Evolutionary conservation across 2,329 filamentous ascomycete genomes (phyloP), one percentile per base, ranked within the genome.

Genomic region (Corynespora cassiicola): DNA sequence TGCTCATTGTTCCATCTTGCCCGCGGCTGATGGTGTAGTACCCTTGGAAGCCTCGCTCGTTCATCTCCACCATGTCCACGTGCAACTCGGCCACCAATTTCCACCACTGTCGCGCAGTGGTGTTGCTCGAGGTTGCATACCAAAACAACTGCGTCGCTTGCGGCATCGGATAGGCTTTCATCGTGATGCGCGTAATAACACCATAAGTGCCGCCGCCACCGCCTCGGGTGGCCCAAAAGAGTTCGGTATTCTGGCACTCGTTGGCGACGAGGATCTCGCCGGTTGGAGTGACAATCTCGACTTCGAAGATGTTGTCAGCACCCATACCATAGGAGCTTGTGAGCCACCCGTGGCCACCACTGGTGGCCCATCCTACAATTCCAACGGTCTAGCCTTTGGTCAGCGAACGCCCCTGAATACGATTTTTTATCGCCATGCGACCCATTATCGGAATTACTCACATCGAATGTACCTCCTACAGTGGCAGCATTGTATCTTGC

Each of bases 201-300:
- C 68, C 68, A 16, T 66, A 70, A n/a, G 69, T 70, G 2, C 58
- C 67, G 9, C 57, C 58, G 0, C 68, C 67, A n/a, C 49, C 64
- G 10, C 68, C 66, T 3, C 57, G 46, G 2, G 69, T 50, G 0
- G 65, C 68, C 66, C 64, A 69, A 39, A 70, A 70, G 2, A 69
- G 53, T 5, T 28, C 29, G n/a, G 52, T 52, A 12, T 57, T 42
- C 1, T 35, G 30, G 17, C 31, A 34, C 17, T 34, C 31, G 21
- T 34, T 34, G n/a, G 21, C 31, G 15, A 34, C 20, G 18, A 34
- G 6, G 16, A 25, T 34, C 4, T 44, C 39, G 1, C 42, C 26
- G 6, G 2, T 12, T 1, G 47, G 16, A 7, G 58, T 62, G 6
- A 65, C 58, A 14, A 66, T 40, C 0, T 53, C 62, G 3, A 46